A percentile compares a stretch with the other conserved stretches of the same genome.
Conservation (phyloP, 768 basidiomycete genomes). For the Tylopilus sp. region DNA sequence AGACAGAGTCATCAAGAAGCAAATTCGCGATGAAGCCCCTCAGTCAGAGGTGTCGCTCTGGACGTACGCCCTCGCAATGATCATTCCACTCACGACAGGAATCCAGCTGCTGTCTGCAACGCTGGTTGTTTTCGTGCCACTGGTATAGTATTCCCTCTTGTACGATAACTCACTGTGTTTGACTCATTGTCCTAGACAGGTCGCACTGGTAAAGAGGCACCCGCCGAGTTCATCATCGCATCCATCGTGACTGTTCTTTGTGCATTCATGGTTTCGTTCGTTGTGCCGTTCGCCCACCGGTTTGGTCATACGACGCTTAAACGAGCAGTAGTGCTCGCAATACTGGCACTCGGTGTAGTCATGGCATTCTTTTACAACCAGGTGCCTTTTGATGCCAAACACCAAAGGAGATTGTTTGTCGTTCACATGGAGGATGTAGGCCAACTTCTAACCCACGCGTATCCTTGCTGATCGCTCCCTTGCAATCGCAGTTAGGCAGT, state of each 20-base stretch:
- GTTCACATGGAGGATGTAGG: slow-evolving; percentile 84
- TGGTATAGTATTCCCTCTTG: slow-evolving; percentile 43
- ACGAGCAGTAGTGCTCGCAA: slow-evolving; percentile 41
- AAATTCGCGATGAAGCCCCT: neutral
- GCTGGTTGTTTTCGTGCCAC: slow-evolving; percentile 86
- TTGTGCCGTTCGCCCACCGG: slow-evolving; percentile 71
- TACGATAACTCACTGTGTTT: neutral
- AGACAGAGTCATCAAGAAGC: neutral
- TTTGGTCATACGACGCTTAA: slow-evolving; percentile 46
- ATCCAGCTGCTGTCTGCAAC: slow-evolving; percentile 56
- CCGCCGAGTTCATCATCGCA: slow-evolving; percentile 86
- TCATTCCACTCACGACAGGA: slow-evolving; percentile 54
- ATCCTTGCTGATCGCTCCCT: slow-evolving; percentile 1
- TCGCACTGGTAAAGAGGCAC: slow-evolving; percentile 75
- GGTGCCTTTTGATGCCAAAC: slow-evolving; percentile 73
- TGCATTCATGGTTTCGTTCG: slow-evolving; percentile 55
- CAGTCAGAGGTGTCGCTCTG: slow-evolving; percentile 46
- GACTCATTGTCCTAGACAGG: slow-evolving; percentile 56
- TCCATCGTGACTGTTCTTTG: slow-evolving; percentile 61
- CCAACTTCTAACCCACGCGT: neutral
- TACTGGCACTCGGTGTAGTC: slow-evolving; percentile 42
- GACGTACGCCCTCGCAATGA: slow-evolving; percentile 62
- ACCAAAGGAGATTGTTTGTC: slow-evolving; percentile 85
- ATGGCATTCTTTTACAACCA: slow-evolving; percentile 61
- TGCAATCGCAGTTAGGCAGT: slow-evolving; percentile 55